phyloP scores from a whole-genome alignment of 306 rosid genomes.

The Cucurbita pepo region DNA sequence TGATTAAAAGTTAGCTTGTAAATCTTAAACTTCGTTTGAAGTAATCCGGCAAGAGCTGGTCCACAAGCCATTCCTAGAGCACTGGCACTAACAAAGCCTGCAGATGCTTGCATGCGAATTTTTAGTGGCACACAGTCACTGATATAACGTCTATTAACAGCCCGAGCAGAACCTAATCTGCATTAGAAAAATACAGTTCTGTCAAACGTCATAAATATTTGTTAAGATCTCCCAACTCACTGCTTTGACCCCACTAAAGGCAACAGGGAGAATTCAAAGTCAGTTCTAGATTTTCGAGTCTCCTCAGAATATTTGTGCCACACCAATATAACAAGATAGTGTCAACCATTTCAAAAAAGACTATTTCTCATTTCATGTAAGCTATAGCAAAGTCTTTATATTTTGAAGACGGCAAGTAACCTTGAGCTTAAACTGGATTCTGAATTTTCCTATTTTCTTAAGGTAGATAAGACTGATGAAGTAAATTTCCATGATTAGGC shows the following conservation, averaged over 20 bases:
- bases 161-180: constrained; percentile 98
- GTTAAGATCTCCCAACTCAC: neutral
- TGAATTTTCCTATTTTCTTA: neutral
- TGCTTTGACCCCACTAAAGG: neutral
- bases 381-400: neutral
- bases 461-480: neutral
- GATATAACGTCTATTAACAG: constrained; percentile 92
- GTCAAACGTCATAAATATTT: neutral
- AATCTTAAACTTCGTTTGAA: constrained; percentile 69
- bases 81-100: constrained; percentile 96
- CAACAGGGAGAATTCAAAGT: neutral
- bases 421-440: neutral
- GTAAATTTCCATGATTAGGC: neutral
- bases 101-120: constrained; percentile 95
- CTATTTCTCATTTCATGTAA: neutral
- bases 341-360: neutral
- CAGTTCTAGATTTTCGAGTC: neutral
- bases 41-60: constrained; percentile 90
- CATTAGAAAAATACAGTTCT: constrained; percentile 4
- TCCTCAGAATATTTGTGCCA: neutral
- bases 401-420: neutral
- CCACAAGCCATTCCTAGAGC: constrained; percentile 99
- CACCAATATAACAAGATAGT: neutral
- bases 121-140: constrained; percentile 89
- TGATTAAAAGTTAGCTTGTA: constrained; percentile 70